A percentile compares a stretch with the other conserved stretches of the same genome.
These are phyloP conservation scores for Pyracantha coccinea DNA, from an alignment of 331 rosid genomes.

Conservation along the genomic window DNA sequence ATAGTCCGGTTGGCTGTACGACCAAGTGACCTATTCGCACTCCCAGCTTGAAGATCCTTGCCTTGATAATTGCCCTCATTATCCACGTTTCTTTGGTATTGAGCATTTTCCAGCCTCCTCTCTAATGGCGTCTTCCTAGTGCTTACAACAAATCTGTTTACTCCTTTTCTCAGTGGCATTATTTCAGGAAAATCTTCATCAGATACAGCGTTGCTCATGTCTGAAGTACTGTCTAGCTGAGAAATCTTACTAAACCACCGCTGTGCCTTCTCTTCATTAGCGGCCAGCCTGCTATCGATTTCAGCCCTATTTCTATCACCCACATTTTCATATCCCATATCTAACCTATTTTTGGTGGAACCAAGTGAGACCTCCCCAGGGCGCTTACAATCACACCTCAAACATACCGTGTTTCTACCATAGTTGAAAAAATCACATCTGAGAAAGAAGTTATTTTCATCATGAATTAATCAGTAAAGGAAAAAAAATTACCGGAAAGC, in stretches of 20 bases:
- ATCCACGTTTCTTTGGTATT: slow-evolving; percentile 44
- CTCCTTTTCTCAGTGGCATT: slow-evolving; percentile 93
- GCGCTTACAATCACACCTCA: slow-evolving; percentile 88
- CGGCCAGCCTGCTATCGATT: slow-evolving; percentile 49
- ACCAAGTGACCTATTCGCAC: slow-evolving; percentile 16
- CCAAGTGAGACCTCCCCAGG: slow-evolving; percentile 48
- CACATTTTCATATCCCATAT: slow-evolving; percentile 33
- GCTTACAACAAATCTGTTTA: slow-evolving; percentile 88
- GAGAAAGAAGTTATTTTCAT: slow-evolving; percentile 11
- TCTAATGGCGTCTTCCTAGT: slow-evolving; percentile 79
- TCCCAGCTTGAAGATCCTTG: slow-evolving; percentile 20
- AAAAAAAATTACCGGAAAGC: neutral
- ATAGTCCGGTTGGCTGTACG: slow-evolving; percentile 6
- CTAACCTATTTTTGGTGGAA: slow-evolving; percentile 21
- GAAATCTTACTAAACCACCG: slow-evolving; percentile 89
- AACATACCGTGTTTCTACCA: slow-evolving; percentile 60
- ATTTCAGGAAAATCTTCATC: slow-evolving; percentile 94
- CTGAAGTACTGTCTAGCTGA: slow-evolving; percentile 59
- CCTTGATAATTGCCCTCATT: slow-evolving; percentile 25
- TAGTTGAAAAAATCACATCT: slow-evolving; percentile 86
- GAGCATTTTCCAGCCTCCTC: slow-evolving; percentile 60
- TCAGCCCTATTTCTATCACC: slow-evolving; percentile 24
- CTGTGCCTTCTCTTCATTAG: slow-evolving; percentile 86
- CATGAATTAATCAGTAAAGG: neutral
- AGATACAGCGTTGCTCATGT: slow-evolving; percentile 38